A percentile compares a stretch with the other conserved stretches of the same genome.
phyloP scores from a whole-genome alignment of 768 basidiomycete species.

The Porphyrellus cyaneotinctus region DNA sequence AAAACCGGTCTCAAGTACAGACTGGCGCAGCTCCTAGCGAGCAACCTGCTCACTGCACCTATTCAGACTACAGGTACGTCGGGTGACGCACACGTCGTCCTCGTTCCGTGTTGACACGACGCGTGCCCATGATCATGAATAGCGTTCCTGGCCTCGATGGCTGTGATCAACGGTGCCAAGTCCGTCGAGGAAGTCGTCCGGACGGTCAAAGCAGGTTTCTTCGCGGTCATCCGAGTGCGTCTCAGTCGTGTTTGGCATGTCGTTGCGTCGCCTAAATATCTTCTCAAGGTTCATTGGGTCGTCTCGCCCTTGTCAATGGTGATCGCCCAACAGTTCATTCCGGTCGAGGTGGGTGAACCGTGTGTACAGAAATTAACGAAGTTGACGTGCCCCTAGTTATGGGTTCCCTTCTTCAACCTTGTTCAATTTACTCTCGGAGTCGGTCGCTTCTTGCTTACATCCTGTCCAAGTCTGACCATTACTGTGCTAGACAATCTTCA shows the following conservation, averaged over 20 bases:
- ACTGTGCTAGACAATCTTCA: slow-evolving; percentile 59
- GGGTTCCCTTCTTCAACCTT: slow-evolving; percentile 85
- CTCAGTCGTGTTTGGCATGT: neutral
- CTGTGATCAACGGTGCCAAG: slow-evolving; percentile 77
- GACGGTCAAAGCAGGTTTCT: slow-evolving; percentile 70
- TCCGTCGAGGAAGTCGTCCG: slow-evolving; percentile 58
- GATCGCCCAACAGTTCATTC: slow-evolving; percentile 75
- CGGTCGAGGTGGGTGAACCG: slow-evolving; percentile 55
- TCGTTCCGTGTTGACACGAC: neutral
- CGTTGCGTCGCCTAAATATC: neutral
- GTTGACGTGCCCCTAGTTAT: slow-evolving; percentile 47
- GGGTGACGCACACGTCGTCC: neutral
- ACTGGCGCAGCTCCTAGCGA: slow-evolving; percentile 70
- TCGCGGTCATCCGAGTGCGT: slow-evolving; percentile 66
- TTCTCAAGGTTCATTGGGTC: slow-evolving; percentile 67
- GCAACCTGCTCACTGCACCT: slow-evolving; percentile 72
- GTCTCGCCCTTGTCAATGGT: slow-evolving; percentile 71
- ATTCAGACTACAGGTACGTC: slow-evolving; percentile 63
- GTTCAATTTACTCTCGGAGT: slow-evolving; percentile 77
- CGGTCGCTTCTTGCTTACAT: slow-evolving; percentile 25
- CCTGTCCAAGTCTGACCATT: neutral
- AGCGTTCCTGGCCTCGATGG: slow-evolving; percentile 79
- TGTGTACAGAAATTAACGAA: neutral
- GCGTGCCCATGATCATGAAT: neutral
- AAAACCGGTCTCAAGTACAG: slow-evolving; percentile 60